Conservation (phyloP, 805 yeast genomes). For the Wilhelminamyces savonicus region DNA sequence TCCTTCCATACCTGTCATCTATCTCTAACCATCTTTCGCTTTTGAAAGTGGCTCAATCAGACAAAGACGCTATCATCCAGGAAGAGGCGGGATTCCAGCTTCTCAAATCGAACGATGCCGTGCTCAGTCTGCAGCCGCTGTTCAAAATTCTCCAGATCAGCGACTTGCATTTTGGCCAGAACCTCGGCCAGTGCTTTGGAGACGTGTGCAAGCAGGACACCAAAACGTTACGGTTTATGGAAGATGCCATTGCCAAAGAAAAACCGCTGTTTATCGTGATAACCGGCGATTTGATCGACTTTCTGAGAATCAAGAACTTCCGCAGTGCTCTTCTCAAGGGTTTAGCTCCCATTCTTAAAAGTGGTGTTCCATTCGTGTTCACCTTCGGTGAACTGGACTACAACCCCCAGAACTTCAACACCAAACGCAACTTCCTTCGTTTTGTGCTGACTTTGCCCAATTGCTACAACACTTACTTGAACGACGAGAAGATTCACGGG, state of each 20-base stretch:
- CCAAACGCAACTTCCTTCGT: slow-evolving; percentile 13
- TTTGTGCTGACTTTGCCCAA: slow-evolving; percentile 30
- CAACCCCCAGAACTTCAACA: slow-evolving; percentile 2
- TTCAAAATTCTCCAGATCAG: slow-evolving; percentile 32
- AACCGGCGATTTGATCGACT: slow-evolving; percentile 35
- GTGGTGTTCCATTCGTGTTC: slow-evolving; percentile 25
- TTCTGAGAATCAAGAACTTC: slow-evolving; percentile 16
- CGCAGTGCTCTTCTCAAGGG: slow-evolving; percentile 25
- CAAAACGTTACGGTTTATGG: slow-evolving; percentile 25
- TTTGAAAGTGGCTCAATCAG: slow-evolving; percentile 10
- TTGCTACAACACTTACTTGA: slow-evolving; percentile 23
- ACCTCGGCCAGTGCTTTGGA: slow-evolving; percentile 14
- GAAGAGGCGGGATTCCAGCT: slow-evolving; percentile 8
- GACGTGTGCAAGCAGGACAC: slow-evolving; percentile 20
- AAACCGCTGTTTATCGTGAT: slow-evolving; percentile 27
- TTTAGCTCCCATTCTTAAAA: slow-evolving; percentile 25
- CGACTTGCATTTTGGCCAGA: slow-evolving; percentile 34
- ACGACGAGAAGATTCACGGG: slow-evolving; percentile 21
- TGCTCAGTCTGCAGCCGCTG: slow-evolving; percentile 10
- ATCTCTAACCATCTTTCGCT: slow-evolving; percentile 15
- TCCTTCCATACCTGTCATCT: slow-evolving; percentile 8
- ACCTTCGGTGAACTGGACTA: slow-evolving; percentile 35
- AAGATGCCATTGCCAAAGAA: slow-evolving; percentile 18
- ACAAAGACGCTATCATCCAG: slow-evolving; percentile 7
- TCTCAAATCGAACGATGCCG: slow-evolving; percentile 9